These are phyloP conservation scores for Thalia dealbata DNA, from an alignment of 176 grass and related monocot species.

Conservation along the genomic window DNA sequence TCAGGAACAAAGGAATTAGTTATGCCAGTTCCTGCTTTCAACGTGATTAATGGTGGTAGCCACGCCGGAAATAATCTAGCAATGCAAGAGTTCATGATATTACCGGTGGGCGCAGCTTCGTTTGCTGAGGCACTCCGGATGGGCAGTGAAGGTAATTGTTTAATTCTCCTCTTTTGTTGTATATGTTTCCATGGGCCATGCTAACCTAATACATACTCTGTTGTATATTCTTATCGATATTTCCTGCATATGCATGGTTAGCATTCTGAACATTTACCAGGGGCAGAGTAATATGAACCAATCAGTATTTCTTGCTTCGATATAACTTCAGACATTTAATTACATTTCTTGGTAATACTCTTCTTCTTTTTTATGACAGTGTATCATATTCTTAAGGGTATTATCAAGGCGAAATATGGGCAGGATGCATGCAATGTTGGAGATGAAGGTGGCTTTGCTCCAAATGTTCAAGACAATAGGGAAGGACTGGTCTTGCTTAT, in stretches of 20 bases:
- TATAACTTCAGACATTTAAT: background rate
- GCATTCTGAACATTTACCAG: background rate
- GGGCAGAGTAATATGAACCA: background rate
- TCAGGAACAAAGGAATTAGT: slow-evolving; percentile 74
- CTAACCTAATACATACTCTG: no score
- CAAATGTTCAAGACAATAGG: slow-evolving; percentile 97
- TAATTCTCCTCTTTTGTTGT: background rate
- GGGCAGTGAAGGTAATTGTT: slow-evolving; percentile 73
- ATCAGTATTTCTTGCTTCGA: background rate
- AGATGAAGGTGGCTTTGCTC: slow-evolving; percentile 97
- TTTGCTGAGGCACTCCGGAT: slow-evolving; percentile 78
- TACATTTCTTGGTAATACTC: background rate
- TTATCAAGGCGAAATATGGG: slow-evolving; percentile 96
- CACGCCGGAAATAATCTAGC: slow-evolving; percentile 97
- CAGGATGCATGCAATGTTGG: slow-evolving; percentile 98
- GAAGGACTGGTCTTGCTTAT: slow-evolving; percentile 95
- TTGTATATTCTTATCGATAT: background rate
- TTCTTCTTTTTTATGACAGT: slow-evolving; percentile 30
- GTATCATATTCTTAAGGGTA: slow-evolving; percentile 85
- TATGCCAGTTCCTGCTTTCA: slow-evolving; percentile 98
- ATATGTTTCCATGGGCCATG: background rate
- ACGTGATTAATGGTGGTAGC: slow-evolving; percentile 96
- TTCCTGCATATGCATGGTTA: no score
- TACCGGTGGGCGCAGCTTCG: slow-evolving; percentile 72
- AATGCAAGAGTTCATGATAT: slow-evolving; percentile 98